Conservation (phyloP, 257 asterid species). For the Gentiana macrophylla region DNA sequence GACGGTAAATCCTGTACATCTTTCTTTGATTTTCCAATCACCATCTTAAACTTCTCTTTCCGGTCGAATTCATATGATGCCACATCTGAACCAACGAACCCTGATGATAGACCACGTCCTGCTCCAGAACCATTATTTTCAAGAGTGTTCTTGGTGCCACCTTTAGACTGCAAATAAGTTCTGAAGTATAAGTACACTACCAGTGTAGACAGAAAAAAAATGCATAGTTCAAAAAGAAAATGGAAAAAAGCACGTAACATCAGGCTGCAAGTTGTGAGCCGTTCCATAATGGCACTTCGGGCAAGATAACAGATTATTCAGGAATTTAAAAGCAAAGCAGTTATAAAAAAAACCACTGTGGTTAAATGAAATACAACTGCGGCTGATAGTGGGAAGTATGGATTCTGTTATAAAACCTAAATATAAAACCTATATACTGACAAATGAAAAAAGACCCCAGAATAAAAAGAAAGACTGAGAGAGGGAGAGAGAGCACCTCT, state of each 20-base stretch:
- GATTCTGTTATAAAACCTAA: too few relatives aligned
- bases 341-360: too few relatives aligned
- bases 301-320: not conserved
- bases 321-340: too few relatives aligned
- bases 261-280: not conserved
- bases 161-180: conserved; percentile 49
- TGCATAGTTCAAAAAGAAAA: not conserved
- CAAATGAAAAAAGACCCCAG: too few relatives aligned
- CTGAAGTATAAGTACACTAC: not conserved
- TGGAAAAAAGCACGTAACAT: not conserved
- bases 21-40: conserved; percentile 68
- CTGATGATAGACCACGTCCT: not conserved
- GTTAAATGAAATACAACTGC: not conserved
- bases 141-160: conserved; percentile 29
- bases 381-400: too few relatives aligned
- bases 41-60: conserved; percentile 92
- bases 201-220: not conserved
- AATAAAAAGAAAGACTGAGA: too few relatives aligned
- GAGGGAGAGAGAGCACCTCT: conserved; percentile 41
- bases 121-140: conserved; percentile 33
- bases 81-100: conserved; percentile 25
- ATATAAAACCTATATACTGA: too few relatives aligned
- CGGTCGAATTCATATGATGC: conserved; percentile 49
- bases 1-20: conserved; percentile 40
- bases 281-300: not conserved